phyloP scores from a whole-genome alignment of 352 stramenopile genomes.

The Pythium apleroticum region DNA sequence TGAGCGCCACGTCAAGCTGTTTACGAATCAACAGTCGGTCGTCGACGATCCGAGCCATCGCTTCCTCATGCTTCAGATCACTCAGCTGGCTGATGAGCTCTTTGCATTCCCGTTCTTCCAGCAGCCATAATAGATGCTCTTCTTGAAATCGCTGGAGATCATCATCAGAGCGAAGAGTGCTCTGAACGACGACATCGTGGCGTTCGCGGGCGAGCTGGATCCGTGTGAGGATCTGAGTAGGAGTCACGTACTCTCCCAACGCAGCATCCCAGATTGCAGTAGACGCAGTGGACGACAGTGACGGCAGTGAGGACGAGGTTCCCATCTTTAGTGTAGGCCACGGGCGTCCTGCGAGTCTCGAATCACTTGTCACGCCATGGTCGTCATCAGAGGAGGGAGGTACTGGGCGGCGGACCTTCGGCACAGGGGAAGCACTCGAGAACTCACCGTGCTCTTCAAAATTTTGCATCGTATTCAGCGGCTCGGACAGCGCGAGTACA shows the following conservation, averaged over 20 bases:
- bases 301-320: not conserved
- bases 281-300: not conserved
- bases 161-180: not conserved
- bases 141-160: not conserved
- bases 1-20: not conserved
- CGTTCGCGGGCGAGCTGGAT: conserved; percentile 31
- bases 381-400: too few species aligned
- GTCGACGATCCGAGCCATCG: not conserved
- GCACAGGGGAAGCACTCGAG: not conserved
- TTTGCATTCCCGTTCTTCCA: conserved; percentile 15
- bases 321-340: not conserved
- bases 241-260: conserved; percentile 30
- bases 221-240: conserved; percentile 35
- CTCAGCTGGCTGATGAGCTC: conserved; percentile 25
- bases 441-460: not conserved
- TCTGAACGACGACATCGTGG: conserved; percentile 5
- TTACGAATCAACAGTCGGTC: conserved; percentile 11
- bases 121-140: conserved; percentile 5
- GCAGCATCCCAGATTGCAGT: conserved; percentile 34
- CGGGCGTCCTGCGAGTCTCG: not conserved
- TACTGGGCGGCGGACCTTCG: not conserved
- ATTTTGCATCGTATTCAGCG: not conserved
- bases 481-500: conserved; percentile 21
- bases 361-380: not conserved
- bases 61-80: conserved; percentile 5